These are phyloP conservation scores for Sambucus nigra DNA, from an alignment of 129 eudicot species.

Conservation along the genomic window DNA sequence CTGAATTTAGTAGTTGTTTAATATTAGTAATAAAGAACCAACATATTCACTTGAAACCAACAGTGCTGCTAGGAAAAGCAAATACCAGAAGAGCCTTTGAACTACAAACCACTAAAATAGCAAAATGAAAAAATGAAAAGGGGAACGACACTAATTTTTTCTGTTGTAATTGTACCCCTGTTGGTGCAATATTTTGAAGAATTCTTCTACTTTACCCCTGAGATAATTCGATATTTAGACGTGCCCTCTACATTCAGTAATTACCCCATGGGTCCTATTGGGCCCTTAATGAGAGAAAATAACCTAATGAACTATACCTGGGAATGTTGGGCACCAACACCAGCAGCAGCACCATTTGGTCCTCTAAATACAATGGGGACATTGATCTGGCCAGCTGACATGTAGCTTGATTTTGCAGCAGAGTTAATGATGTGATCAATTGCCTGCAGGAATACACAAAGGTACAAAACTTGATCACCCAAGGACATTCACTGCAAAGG, in stretches of 20 bases:
- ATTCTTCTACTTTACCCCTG: too few relatives aligned
- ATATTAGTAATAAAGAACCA: too few relatives aligned
- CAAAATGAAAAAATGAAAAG: neutral
- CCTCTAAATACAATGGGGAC: slow-evolving; percentile 98
- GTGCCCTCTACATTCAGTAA: too few relatives aligned
- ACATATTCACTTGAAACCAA: neutral
- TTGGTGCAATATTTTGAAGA: too few relatives aligned
- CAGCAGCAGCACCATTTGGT: slow-evolving; percentile 99
- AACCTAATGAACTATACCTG: slow-evolving; percentile 32
- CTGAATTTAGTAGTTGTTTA: neutral
- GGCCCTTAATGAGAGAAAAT: too few relatives aligned
- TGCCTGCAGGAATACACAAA: slow-evolving; percentile 47
- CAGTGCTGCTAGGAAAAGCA: too few relatives aligned
- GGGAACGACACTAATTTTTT: too few relatives aligned
- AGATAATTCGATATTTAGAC: too few relatives aligned
- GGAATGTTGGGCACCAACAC: slow-evolving; percentile 99
- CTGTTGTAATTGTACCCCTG: too few relatives aligned
- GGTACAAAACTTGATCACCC: neutral
- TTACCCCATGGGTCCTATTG: too few relatives aligned
- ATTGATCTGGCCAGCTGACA: slow-evolving; percentile 87
- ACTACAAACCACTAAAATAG: too few relatives aligned
- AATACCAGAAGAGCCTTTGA: too few relatives aligned
- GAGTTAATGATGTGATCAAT: slow-evolving; percentile 96
- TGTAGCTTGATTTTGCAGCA: slow-evolving; percentile 96
- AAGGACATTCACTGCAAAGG: neutral